Evolutionary conservation across 2,329 filamentous ascomycete genomes (phyloP).

Genomic region (Aspergillus unguis): DNA sequence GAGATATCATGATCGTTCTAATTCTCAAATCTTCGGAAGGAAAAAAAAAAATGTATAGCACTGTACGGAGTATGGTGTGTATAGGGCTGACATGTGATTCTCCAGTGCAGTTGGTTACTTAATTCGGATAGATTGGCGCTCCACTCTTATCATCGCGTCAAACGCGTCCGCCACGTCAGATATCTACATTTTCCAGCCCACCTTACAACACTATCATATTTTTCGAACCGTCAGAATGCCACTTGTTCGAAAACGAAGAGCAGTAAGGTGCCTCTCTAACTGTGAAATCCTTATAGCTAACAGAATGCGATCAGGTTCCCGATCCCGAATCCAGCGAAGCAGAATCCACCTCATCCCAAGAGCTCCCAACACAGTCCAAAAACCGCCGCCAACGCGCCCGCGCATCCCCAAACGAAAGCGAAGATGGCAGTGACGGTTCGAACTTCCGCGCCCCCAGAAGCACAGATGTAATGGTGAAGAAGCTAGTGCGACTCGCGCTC

Average conservation of each 20-base stretch:
- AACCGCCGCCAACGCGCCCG: background rate
- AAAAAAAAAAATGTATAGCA: no score
- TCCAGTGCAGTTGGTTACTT: slow-evolving; percentile 9
- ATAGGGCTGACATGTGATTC: slow-evolving; percentile 10
- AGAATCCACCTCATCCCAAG: slow-evolving; percentile 3
- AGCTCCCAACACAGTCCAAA: slow-evolving; percentile 2
- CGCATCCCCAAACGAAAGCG: background rate
- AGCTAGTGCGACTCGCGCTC: slow-evolving; percentile 60
- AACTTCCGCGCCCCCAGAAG: slow-evolving; percentile 27
- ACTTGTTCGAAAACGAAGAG: slow-evolving; percentile 29
- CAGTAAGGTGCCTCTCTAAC: slow-evolving; percentile 20
- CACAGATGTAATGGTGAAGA: slow-evolving; percentile 52
- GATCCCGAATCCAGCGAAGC: slow-evolving; percentile 11
- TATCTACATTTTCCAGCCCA: background rate
- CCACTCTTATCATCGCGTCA: slow-evolving; percentile 19
- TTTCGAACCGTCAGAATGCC: slow-evolving; percentile 22
- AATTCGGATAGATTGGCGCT: slow-evolving; percentile 18
- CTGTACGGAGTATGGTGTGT: background rate
- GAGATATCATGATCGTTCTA: no score
- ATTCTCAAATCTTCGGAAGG: no score
- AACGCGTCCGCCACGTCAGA: slow-evolving; percentile 17
- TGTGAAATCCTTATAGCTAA: background rate
- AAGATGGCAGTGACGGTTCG: slow-evolving; percentile 16
- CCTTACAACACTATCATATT: background rate
- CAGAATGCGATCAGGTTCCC: background rate